phyloP scores from a whole-genome alignment of 2,329 filamentous ascomycete species.

The Aspergillus tubingensis region DNA sequence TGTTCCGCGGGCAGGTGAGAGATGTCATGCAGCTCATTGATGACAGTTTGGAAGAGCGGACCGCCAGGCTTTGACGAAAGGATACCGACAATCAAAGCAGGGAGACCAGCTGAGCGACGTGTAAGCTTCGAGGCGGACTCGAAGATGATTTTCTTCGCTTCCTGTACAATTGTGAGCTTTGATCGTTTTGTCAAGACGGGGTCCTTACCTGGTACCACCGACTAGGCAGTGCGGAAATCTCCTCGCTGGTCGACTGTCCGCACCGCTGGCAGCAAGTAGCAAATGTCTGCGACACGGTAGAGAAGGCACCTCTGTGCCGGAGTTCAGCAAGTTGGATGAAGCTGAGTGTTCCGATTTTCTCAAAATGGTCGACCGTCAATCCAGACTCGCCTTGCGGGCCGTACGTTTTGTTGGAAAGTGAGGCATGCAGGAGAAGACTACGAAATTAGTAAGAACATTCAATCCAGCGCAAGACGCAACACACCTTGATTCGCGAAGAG shows the following conservation, averaged over 20 bases:
- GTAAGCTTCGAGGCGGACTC: conserved; percentile 78
- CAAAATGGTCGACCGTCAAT: conserved; percentile 59
- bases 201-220: conserved; percentile 68
- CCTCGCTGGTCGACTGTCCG: conserved; percentile 52
- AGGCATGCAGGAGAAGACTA: conserved; percentile 70
- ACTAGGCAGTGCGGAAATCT: conserved; percentile 55
- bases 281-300: conserved; percentile 88
- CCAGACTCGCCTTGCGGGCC: conserved; percentile 48
- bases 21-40: conserved; percentile 44
- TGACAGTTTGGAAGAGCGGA: conserved; percentile 44
- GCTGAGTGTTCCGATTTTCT: conserved; percentile 69
- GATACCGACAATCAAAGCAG: conserved; percentile 80
- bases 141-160: conserved; percentile 68
- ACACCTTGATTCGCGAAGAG: conserved; percentile 90
- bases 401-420: conserved; percentile 58
- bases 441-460: conserved; percentile 21
- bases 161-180: conserved; percentile 18
- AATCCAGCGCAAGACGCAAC: conserved; percentile 18
- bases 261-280: conserved; percentile 72
- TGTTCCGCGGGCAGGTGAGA: conserved; percentile 36
- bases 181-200: neutral
- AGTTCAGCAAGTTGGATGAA: conserved; percentile 81
- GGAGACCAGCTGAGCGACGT: conserved; percentile 86
- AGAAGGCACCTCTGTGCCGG: conserved; percentile 89
- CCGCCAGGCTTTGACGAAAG: conserved; percentile 63